Evolutionary conservation across 192 early-diverging fungal species (phyloP).

Genomic region (Backusella morwellensis): DNA sequence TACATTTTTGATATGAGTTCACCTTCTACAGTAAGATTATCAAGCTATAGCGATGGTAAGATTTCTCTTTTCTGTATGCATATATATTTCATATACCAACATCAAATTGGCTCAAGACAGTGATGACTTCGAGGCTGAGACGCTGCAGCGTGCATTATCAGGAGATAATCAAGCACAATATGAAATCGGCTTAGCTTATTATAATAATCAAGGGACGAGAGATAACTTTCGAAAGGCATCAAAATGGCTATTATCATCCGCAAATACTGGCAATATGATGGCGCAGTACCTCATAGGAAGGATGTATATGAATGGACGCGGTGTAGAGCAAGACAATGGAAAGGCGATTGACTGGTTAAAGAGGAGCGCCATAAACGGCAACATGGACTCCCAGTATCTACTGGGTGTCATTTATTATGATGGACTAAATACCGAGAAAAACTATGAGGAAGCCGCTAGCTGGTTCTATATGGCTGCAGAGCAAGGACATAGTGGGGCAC

Average conservation of each 20-base stretch:
- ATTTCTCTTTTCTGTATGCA: neutral
- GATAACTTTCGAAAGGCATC: neutral
- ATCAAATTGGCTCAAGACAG: neutral
- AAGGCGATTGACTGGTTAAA: neutral
- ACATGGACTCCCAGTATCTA: neutral
- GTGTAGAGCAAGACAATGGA: neutral
- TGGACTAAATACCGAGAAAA: neutral
- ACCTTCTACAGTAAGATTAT: neutral
- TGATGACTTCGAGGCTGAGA: neutral
- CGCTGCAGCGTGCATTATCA: neutral
- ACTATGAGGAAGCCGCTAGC: neutral
- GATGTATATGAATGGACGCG: neutral
- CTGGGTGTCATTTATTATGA: neutral
- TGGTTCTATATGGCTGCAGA: neutral
- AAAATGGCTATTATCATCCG: neutral
- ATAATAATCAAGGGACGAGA: neutral
- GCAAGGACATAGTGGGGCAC: neutral
- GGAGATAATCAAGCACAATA: neutral
- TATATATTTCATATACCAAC: neutral
- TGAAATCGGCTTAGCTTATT: neutral
- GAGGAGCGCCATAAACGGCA: neutral
- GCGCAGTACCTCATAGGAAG: neutral
- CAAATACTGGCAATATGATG: neutral
- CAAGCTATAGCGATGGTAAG: neutral
- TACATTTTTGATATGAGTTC: neutral